These are phyloP conservation scores for Triticum turgidum DNA, from an alignment of 176 grass and related monocot species.

Conservation along the genomic window DNA sequence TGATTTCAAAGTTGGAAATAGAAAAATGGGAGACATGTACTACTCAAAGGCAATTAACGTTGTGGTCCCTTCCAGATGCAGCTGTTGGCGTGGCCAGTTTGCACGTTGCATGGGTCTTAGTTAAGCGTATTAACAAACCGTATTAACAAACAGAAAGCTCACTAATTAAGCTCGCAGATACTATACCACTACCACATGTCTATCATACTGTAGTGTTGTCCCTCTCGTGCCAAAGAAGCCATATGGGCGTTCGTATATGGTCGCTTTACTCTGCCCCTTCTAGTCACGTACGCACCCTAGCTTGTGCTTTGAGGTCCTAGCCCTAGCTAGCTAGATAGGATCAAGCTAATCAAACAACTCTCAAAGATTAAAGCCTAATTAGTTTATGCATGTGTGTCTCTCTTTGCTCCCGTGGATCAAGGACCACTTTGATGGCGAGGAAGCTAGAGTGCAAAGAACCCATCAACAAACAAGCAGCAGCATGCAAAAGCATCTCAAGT, in stretches of 20 bases:
- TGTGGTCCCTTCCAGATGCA: background rate
- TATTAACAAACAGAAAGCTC: background rate
- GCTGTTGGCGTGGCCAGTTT: background rate
- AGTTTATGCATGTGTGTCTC: background rate
- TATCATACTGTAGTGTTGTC: background rate
- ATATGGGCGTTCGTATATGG: background rate
- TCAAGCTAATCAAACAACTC: background rate
- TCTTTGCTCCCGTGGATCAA: constrained; percentile 2
- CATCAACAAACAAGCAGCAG: background rate
- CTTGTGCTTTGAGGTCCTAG: background rate
- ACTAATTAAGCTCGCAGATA: background rate
- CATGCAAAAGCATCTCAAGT: background rate
- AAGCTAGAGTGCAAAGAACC: background rate
- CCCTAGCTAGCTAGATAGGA: background rate
- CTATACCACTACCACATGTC: too few relatives aligned
- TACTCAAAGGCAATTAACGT: too few relatives aligned
- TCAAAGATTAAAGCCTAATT: background rate
- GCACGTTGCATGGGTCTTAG: constrained; percentile 16
- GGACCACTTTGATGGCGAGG: background rate
- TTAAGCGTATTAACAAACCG: background rate
- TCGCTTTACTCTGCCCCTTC: background rate
- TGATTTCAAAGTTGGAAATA: too few relatives aligned
- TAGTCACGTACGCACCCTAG: background rate
- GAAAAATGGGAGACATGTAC: too few relatives aligned
- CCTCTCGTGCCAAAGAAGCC: background rate